Conservation (phyloP, 148 eudicot genomes). For the Fallopia convolvulus region DNA sequence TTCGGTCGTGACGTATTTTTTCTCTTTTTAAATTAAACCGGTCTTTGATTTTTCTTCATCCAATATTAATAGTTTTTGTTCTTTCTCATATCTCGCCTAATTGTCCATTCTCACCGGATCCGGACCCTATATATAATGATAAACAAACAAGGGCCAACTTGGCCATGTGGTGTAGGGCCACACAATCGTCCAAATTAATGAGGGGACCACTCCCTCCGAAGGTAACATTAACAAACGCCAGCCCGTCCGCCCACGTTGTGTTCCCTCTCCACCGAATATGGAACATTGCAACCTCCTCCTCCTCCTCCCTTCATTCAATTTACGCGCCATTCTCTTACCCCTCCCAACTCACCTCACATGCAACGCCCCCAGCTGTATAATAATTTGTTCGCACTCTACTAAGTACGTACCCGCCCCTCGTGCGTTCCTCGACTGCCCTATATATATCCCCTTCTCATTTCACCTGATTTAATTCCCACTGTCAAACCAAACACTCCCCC, state of each 20-base stretch:
- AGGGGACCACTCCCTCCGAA: constrained; percentile 1
- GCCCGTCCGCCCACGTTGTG: constrained; percentile 1
- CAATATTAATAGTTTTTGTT: too few relatives aligned
- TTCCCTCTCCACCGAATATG: constrained; percentile 23
- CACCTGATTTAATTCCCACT: constrained; percentile 5
- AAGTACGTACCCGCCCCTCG: neutral
- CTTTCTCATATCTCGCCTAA: too few relatives aligned
- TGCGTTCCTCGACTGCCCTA: constrained; percentile 4
- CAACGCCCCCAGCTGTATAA: constrained; percentile 3
- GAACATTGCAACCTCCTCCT: neutral
- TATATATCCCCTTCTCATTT: constrained; percentile 1
- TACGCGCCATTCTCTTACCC: neutral
- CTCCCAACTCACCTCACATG: constrained; percentile 19
- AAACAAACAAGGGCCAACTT: neutral
- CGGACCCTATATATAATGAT: too few relatives aligned
- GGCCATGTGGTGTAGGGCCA: neutral
- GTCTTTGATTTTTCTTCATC: too few relatives aligned
- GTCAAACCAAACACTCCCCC: neutral
- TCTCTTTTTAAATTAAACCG: too few relatives aligned
- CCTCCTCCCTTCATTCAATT: neutral
- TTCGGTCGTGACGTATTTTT: too few relatives aligned
- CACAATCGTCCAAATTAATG: neutral
- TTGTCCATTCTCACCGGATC: too few relatives aligned
- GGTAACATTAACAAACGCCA: constrained; percentile 4
- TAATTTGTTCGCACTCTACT: too few relatives aligned